These are phyloP conservation scores for Patellifolia procumbens DNA, from an alignment of 179 eudicot species.

Conservation along the genomic window DNA sequence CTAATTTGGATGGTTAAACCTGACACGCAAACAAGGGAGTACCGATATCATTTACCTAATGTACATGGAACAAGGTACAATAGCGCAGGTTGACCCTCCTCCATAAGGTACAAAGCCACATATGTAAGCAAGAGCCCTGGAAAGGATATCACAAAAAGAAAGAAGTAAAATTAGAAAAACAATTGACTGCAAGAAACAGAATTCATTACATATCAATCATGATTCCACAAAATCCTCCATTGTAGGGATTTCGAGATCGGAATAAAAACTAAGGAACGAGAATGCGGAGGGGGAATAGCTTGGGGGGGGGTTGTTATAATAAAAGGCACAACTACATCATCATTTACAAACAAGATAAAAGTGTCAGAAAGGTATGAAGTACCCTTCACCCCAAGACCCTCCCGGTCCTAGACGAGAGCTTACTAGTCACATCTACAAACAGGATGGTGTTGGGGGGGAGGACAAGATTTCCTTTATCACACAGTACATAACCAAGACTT, in stretches of 20 bases:
- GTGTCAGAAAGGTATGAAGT: no score
- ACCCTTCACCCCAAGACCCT: no score
- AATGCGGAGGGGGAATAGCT: no score
- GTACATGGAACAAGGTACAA: constrained; percentile 95
- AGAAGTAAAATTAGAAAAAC: not conserved
- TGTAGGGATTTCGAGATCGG: not conserved
- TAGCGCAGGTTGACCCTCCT: constrained; percentile 92
- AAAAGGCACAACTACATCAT: no score
- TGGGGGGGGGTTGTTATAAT: no score
- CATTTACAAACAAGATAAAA: no score
- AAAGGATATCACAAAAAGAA: constrained; percentile 1
- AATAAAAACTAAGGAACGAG: not conserved
- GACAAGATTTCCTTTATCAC: no score
- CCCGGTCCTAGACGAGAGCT: not conserved
- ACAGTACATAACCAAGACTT: no score
- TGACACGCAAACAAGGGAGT: not conserved
- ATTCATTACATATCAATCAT: not conserved
- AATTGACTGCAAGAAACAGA: not conserved
- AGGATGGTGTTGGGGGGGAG: no score
- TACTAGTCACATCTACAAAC: not conserved
- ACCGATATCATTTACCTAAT: constrained; percentile 51
- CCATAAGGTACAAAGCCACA: constrained; percentile 71
- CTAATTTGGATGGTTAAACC: no score
- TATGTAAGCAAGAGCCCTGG: constrained; percentile 76
- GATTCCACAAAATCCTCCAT: not conserved